These are phyloP conservation scores for Mitragyna speciosa DNA, from an alignment of 257 asterid genomes.

Conservation along the genomic window DNA sequence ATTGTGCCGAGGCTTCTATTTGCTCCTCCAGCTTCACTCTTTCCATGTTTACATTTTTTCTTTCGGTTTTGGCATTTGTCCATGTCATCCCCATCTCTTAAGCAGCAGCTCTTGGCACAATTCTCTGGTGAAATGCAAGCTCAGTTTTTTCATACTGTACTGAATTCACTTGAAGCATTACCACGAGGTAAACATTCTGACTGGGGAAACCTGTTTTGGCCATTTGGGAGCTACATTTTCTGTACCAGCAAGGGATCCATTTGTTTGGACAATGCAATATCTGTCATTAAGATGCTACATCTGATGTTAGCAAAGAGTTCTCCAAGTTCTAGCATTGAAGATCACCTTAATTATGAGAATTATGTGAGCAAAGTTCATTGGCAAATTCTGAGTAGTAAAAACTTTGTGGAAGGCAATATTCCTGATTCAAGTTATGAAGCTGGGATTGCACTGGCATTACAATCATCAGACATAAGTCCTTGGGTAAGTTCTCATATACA, in stretches of 20 bases:
- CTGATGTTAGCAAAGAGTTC: conserved; percentile 49
- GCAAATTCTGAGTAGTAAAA: conserved; percentile 46
- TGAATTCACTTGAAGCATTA: conserved; percentile 41
- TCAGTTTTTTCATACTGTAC: conserved; percentile 34
- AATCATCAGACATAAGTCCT: conserved; percentile 50
- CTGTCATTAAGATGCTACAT: conserved; percentile 59
- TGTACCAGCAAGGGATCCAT: conserved; percentile 68
- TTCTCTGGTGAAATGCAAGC: conserved; percentile 34
- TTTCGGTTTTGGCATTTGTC: conserved; percentile 47
- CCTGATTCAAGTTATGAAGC: conserved; percentile 64
- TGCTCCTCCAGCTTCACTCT: conserved; percentile 49
- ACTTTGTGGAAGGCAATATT: conserved; percentile 34
- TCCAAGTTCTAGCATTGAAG: conserved; percentile 43
- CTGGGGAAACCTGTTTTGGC: conserved; percentile 46
- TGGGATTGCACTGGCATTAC: conserved; percentile 70
- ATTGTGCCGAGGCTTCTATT: conserved; percentile 72
- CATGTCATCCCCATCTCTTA: conserved; percentile 35
- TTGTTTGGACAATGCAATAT: conserved; percentile 59
- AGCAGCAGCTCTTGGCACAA: conserved; percentile 29
- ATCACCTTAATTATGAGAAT: conserved; percentile 56
- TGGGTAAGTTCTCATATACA: conserved; percentile 37
- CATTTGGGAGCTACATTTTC: conserved; percentile 81
- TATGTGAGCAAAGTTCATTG: conserved; percentile 41
- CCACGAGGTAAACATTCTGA: conserved; percentile 26
- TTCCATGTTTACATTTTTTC: conserved; percentile 36